Conservation (phyloP, 345 rosid species). For the Rhodamnia rubescens region DNA sequence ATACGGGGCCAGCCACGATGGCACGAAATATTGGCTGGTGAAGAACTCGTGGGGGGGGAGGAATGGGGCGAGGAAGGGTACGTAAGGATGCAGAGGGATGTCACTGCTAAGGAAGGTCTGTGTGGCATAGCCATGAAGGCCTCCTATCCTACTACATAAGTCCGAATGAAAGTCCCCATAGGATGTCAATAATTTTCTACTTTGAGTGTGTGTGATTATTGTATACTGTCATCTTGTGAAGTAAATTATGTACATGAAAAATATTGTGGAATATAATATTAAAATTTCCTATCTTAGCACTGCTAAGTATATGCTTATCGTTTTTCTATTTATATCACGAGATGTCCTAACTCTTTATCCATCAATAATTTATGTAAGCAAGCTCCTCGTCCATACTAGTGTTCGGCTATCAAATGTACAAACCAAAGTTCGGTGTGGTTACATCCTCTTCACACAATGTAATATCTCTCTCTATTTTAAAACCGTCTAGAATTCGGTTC, state of each 20-base stretch:
- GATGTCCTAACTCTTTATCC: no score
- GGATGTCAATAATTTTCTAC: background rate
- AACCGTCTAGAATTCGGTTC: no score
- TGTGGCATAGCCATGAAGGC: slow-evolving; percentile 5
- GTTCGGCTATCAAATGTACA: no score
- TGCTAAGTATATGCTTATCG: no score
- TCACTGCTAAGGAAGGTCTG: slow-evolving; percentile 14
- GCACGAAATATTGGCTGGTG: background rate
- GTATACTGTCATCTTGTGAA: background rate
- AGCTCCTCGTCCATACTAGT: no score
- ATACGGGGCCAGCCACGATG: background rate
- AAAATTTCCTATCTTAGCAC: no score
- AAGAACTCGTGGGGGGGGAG: slow-evolving; percentile 8
- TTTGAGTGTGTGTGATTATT: background rate
- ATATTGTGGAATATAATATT: background rate
- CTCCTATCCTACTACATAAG: slow-evolving; percentile 9
- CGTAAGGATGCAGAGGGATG: slow-evolving; percentile 1
- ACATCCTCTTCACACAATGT: no score
- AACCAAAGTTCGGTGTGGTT: no score
- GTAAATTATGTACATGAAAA: no score
- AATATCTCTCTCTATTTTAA: no score
- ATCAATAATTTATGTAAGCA: no score
- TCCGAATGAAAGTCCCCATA: background rate
- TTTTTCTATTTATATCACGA: no score
- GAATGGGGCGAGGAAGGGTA: background rate